Conservation (phyloP, 2,329 filamentous ascomycete genomes). For the Colletotrichum spinosum region DNA sequence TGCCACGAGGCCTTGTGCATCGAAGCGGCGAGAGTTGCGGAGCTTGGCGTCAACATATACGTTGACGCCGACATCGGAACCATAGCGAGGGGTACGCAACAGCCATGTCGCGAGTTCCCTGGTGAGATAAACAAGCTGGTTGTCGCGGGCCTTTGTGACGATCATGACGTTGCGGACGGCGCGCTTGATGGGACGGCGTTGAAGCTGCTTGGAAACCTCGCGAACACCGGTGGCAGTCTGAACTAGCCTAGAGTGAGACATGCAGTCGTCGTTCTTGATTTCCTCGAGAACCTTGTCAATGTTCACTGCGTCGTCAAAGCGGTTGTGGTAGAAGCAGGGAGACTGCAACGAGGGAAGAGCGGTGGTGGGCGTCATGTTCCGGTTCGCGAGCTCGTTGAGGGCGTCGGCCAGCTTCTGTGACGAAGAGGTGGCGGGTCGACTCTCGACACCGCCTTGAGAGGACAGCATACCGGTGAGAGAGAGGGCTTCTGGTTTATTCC, state of each 20-base stretch:
- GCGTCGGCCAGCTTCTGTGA: conserved; percentile 74
- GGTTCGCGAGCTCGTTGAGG: conserved; percentile 63
- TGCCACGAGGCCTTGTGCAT: conserved; percentile 76
- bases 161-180: conserved; percentile 97
- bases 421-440: conserved; percentile 57
- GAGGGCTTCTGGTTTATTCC: conserved; percentile 71
- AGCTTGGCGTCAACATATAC: conserved; percentile 99
- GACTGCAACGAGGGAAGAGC: conserved; percentile 81
- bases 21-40: conserved; percentile 87
- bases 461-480: conserved; percentile 71
- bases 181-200: conserved; percentile 89
- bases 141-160: conserved; percentile 96
- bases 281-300: conserved; percentile 95
- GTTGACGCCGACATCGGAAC: conserved; percentile 89
- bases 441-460: conserved; percentile 51
- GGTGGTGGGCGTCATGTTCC: conserved; percentile 55
- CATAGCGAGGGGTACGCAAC: conserved; percentile 88
- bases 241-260: conserved; percentile 93
- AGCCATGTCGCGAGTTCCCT: conserved; percentile 90
- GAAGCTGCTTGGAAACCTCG: conserved; percentile 95
- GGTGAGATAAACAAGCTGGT: conserved; percentile 89
- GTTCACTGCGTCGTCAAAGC: conserved; percentile 96
- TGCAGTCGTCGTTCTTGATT: conserved; percentile 87
- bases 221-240: conserved; percentile 95
- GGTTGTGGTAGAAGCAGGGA: conserved; percentile 97